A percentile compares a stretch with the other conserved stretches of the same genome.
Conservation (phyloP, 768 basidiomycete species). For the Clitopilus passeckerianus region DNA sequence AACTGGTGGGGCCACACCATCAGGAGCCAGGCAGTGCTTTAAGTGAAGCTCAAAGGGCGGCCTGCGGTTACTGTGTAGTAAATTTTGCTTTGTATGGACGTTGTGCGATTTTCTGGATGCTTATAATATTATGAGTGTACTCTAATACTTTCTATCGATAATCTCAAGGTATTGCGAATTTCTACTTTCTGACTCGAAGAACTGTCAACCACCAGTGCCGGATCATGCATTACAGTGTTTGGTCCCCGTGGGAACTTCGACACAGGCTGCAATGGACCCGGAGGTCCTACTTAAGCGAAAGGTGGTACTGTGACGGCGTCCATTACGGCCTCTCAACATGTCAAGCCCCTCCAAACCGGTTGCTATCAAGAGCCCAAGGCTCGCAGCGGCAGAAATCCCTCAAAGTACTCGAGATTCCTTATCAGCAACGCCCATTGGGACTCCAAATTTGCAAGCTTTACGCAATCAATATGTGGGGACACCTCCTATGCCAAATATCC, state of each 20-base stretch:
- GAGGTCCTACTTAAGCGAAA: not conserved
- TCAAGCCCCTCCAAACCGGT: constrained; percentile 46
- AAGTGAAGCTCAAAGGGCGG: not conserved
- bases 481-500: constrained; percentile 55
- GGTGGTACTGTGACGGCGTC: not conserved
- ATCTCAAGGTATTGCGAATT: no score
- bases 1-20: not conserved
- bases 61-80: not conserved
- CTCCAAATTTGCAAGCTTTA: constrained; percentile 61
- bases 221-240: not conserved
- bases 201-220: no score
- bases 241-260: not conserved
- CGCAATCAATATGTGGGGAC: constrained; percentile 60
- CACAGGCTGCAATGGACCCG: not conserved
- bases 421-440: constrained; percentile 40
- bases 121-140: not conserved
- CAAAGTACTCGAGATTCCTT: constrained; percentile 19
- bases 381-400: constrained; percentile 10
- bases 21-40: not conserved
- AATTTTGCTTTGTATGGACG: not conserved
- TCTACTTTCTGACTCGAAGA: no score
- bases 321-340: not conserved
- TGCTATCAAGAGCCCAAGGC: constrained; percentile 35
- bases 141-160: not conserved
- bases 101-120: not conserved